Percentiles rank a stretch among this genome's conserved stretches.
These are phyloP conservation scores for Rubia peregrina DNA, from an alignment of 305 asterid genomes.

Conservation along the genomic window DNA sequence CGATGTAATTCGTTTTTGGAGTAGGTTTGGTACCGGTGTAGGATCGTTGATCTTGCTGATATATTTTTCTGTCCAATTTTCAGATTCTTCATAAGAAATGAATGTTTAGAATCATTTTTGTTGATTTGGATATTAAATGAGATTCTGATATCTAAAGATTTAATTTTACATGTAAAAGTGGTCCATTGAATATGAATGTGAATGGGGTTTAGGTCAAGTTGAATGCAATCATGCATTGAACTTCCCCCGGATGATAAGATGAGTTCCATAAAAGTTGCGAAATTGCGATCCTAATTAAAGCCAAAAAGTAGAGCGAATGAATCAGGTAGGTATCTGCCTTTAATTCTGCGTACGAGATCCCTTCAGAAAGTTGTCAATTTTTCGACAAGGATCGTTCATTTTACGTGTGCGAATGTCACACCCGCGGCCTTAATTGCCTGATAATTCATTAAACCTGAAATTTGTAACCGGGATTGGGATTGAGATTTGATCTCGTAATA, in stretches of 20 bases:
- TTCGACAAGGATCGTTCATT: neutral
- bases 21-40: no score
- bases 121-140: no score
- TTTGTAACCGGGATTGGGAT: neutral
- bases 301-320: neutral
- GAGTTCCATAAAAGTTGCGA: neutral
- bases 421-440: neutral
- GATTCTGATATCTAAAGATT: neutral
- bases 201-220: neutral
- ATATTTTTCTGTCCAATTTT: no score
- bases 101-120: no score
- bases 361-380: neutral
- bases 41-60: no score
- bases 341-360: neutral
- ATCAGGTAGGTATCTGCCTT: neutral
- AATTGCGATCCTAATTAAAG: neutral
- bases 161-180: neutral
- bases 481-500: neutral
- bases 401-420: conserved; percentile 4
- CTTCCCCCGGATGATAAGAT: neutral
- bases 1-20: no score
- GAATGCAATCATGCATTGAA: neutral
- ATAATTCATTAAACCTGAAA: neutral
- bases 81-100: no score
- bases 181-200: neutral